Evolutionary conservation across 2,329 filamentous ascomycete genomes (phyloP), one percentile per base, ranked within the genome.

Genomic region (Penicillium sp.): DNA sequence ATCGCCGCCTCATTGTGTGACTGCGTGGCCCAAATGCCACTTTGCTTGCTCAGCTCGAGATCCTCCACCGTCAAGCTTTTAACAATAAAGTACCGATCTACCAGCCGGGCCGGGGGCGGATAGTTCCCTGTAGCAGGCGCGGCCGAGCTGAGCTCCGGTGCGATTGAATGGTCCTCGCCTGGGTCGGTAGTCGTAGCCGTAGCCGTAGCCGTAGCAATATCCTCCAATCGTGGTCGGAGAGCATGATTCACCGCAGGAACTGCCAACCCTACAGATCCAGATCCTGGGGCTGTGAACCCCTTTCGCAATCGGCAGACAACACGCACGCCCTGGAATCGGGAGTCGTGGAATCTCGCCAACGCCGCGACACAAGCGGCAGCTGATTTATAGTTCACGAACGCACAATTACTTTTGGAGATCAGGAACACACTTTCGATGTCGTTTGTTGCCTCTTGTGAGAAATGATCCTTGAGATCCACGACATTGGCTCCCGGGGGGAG

Each of bases 341-440:
- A 96, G 69, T 97, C 93, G 73, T 97, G 91, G 44, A 97, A 89
- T 64, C 90, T 87, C 45, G 86, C 83, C 78, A 96, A 90, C 0
- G 93, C 93, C 9, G 84, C 82, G 7, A 84, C 77, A 70, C 92
- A 97, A 6, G 86, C 86, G 3, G 81, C 77, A 67, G 96, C 92
- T 50, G 91, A 89, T 61, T 88, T 90, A 73, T 96, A 97, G 70
- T 97, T 97, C 63, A 96, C 91, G 77, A 97, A 97, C 0, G 93
- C 93, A 70, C 93, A 97, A 71, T 97, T 97, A 73, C 93, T 97
- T 74, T 97, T 97, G 0, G 93, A 93, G 41, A 97, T 97, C 36
- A 97, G 79, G 65, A 97, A 97, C 0, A 97, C 79, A 47, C 92
- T 96, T 71, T 96, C 90, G 23, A 97, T 85, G 1, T 92, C 84